Evolutionary conservation across 257 asterid species (phyloP), one percentile per base, ranked within the genome.

Genomic region (Gentiana dahurica): DNA sequence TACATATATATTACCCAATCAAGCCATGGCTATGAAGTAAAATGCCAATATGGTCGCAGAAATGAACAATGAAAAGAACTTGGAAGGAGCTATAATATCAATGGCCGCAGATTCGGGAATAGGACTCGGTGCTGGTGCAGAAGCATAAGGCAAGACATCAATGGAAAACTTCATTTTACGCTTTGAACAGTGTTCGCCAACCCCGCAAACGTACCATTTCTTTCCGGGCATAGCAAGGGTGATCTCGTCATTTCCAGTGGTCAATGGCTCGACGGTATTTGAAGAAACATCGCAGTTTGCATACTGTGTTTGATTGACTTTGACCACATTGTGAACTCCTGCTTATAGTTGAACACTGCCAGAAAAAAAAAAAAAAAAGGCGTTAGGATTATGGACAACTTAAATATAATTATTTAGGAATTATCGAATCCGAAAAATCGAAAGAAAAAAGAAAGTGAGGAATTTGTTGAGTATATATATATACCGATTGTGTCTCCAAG

Each of bases 161-260:
- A 68, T 53, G 57, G 12, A 61, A 4, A 68, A 57, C 69, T 68
- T 68, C 55, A 60, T 64, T 0, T 54, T 38, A 57, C 52, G 49
- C 38, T 24, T 43, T 1, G 44, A 6, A 12, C 73, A 68, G 10
- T 68, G 73, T 11, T 33, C 11, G 2, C 36, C 2, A 4, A 68
- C 2, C 11, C 62, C 69, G 53, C 73, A 63, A 36, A 68, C 53
- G 61, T 68, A 68, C 73, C 73, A 68, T 36, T 58, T 63, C 37
- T 38, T 53, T 24, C 73, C 73, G 4, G 69, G 45, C 0, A 57
- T 2, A 3, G 65, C 33, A 6, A 68, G 67, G 4, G 61, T 13
- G 0, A 63, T 38, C 6, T 33, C 41, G 38, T 68, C 73, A 8
- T 53, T 2, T 3, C 73, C 73, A 43, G 44, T 4, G 54, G 62